Conservation (phyloP, 192 early-diverging fungal genomes). For the Coemansia sp. region DNA sequence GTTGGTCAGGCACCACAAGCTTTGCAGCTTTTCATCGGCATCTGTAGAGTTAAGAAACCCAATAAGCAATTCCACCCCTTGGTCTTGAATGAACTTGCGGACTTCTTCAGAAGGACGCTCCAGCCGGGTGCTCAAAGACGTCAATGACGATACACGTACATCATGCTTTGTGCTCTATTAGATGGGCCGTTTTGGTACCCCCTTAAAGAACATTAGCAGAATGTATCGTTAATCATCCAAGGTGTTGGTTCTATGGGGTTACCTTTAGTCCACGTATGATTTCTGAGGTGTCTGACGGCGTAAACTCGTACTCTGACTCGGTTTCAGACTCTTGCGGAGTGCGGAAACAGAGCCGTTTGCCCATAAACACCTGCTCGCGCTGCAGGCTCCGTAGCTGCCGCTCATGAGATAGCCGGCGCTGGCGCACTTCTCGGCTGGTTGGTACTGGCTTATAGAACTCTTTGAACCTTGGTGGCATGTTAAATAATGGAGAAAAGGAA, state of each 20-base stretch:
- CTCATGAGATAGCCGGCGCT: constrained; percentile 57
- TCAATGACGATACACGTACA: constrained; percentile 37
- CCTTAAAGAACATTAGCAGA: too few relatives aligned
- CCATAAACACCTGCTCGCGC: constrained; percentile 67
- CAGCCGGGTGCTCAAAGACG: constrained; percentile 48
- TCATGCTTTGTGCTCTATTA: constrained; percentile 5
- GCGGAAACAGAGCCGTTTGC: constrained; percentile 60
- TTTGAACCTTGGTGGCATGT: constrained; percentile 37
- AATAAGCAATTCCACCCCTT: constrained; percentile 44
- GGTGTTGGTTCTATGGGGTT: not conserved
- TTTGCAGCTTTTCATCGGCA: constrained; percentile 57
- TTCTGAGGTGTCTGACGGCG: constrained; percentile 17
- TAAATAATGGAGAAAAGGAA: not conserved
- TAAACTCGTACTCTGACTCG: constrained; percentile 49
- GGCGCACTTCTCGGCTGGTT: constrained; percentile 50
- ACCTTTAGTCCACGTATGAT: constrained; percentile 33
- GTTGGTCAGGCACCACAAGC: constrained; percentile 62
- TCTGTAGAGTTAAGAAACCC: constrained; percentile 47
- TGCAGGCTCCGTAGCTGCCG: constrained; percentile 61
- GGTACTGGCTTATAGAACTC: constrained; percentile 44
- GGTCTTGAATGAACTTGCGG: constrained; percentile 40
- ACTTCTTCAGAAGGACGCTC: constrained; percentile 52
- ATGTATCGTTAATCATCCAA: too few relatives aligned
- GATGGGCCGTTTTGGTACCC: too few relatives aligned
- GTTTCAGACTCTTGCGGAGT: constrained; percentile 41